Base-by-base conservation (phyloP, 129 eudicot species). In the Escallonia rubra region DNA sequence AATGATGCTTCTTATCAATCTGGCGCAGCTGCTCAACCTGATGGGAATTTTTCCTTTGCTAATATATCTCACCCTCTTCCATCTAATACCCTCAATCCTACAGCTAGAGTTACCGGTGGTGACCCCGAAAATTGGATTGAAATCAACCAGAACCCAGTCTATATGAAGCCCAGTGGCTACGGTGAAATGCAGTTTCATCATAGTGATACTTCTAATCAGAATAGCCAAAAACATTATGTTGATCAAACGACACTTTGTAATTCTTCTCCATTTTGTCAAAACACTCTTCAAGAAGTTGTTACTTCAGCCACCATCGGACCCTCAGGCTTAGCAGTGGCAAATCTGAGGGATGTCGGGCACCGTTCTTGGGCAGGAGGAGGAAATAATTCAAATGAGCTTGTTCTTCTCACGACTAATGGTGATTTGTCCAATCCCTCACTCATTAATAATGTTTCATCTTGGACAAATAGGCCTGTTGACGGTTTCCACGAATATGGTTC, bases 241-340 rank as follows among this genome's bases (percentile, higher is more conserved):
- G 74, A 84, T 23, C 34, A 23, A 23, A 23, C 34, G 44, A 62
- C 72, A 43, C 75, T 57, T 66, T 59, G 8, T 46, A 61, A 57
- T 10, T 15, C 79, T 48, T 10, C 87, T 9, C 73, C 86, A 7
- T 68, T 74, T 64, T 80, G 73, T 76, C 89, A 80, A 66, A 80
- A 75, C 40, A 72, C 81, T 43, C 82, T 86, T 7, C 88, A 86
- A 74, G 88, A 82, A 39, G 83, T 82, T 53, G 86, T 79, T 16
- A 63, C 82, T 56, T 56, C 90, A 2, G 81, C 85, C 15, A 75
- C 75, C 56, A 64, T 43, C 43, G 68, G 43, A 49, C 2, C 34
- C 53, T 63, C 59, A 11, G 78, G 55, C 68, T 45, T 39, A 66
- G 83, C 69, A 45, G 34, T 69, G 59, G 72, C 65, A 72, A 70